phyloP scores from a whole-genome alignment of 352 stramenopile species.

The Globisporangium ultimum region DNA sequence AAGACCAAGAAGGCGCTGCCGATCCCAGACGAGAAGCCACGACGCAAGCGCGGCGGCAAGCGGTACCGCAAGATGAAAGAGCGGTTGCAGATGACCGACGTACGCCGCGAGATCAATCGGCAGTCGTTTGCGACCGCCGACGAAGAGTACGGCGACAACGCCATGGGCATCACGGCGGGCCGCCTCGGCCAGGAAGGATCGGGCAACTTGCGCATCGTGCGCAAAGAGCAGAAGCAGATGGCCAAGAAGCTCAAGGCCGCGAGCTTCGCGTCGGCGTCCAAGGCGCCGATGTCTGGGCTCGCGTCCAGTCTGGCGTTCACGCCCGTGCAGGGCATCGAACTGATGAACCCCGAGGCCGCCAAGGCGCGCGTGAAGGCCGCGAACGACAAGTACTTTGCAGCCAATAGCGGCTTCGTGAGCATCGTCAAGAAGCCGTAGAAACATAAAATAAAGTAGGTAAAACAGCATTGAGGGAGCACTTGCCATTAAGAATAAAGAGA shows the following conservation, averaged over 20 bases:
- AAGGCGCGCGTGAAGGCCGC: constrained; percentile 89
- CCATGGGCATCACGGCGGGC: constrained; percentile 95
- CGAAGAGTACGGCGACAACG: constrained; percentile 97
- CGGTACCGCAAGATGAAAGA: constrained; percentile 97
- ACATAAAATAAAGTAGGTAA: too few species aligned
- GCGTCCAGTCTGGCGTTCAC: constrained; percentile 97
- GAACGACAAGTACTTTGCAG: constrained; percentile 98
- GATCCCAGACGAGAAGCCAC: constrained; percentile 93
- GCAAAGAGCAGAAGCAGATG: constrained; percentile 89
- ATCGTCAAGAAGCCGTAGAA: constrained; percentile 75
- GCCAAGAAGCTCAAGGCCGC: constrained; percentile 93
- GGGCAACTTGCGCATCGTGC: constrained; percentile 80
- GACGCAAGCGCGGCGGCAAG: constrained; percentile 93
- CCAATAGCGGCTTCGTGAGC: constrained; percentile 94
- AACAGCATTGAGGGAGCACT: neutral
- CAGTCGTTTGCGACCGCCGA: constrained; percentile 92
- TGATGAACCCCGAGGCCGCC: constrained; percentile 96
- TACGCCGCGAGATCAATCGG: constrained; percentile 96
- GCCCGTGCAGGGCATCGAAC: constrained; percentile 95
- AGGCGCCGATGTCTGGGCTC: constrained; percentile 82
- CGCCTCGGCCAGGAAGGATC: constrained; percentile 89
- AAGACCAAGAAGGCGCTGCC: constrained; percentile 97
- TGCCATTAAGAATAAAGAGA: too few species aligned
- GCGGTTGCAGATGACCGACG: constrained; percentile 95
- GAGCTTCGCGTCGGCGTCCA: constrained; percentile 62